A percentile compares a stretch with the other conserved stretches of the same genome.
Conservation (phyloP, 768 basidiomycete species). For the Pholiota molesta region DNA sequence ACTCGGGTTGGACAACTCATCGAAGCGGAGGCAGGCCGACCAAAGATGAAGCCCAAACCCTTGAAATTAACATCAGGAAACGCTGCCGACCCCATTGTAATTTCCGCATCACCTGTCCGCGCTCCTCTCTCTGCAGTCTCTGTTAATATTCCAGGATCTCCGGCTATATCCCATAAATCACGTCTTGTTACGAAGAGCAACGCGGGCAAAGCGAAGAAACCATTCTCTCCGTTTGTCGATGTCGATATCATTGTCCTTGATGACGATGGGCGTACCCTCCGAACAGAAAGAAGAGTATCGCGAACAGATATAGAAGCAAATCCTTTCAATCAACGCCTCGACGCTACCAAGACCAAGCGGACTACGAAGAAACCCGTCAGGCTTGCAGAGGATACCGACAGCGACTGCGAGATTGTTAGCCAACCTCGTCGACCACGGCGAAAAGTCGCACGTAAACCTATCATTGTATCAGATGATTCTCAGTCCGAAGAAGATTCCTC, state of each 20-base stretch:
- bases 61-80: slow-evolving; percentile 18
- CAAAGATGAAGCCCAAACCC: slow-evolving; percentile 18
- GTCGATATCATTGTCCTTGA: slow-evolving; percentile 74
- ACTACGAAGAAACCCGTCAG: slow-evolving; percentile 5
- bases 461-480: slow-evolving; percentile 54
- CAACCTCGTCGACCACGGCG: slow-evolving; percentile 30
- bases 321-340: slow-evolving; percentile 15
- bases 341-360: slow-evolving; percentile 2
- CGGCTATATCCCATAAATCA: slow-evolving; percentile 32
- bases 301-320: slow-evolving; percentile 45
- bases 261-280: slow-evolving; percentile 56
- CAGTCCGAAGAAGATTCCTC: slow-evolving; percentile 29
- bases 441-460: slow-evolving; percentile 28
- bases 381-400: slow-evolving; percentile 17
- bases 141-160: slow-evolving; percentile 38
- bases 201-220: slow-evolving; percentile 37
- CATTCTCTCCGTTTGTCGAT: slow-evolving; percentile 53
- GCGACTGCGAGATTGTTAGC: slow-evolving; percentile 26
- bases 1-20: slow-evolving; percentile 35
- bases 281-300: slow-evolving; percentile 63
- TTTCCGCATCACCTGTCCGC: slow-evolving; percentile 30
- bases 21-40: slow-evolving; percentile 19
- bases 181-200: slow-evolving; percentile 27
- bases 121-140: slow-evolving; percentile 34
- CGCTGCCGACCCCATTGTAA: slow-evolving; percentile 10